Percentiles rank a stretch among this genome's conserved stretches.
phyloP scores from a whole-genome alignment of 2,329 filamentous ascomycete genomes.

The Microdochium paspali region DNA sequence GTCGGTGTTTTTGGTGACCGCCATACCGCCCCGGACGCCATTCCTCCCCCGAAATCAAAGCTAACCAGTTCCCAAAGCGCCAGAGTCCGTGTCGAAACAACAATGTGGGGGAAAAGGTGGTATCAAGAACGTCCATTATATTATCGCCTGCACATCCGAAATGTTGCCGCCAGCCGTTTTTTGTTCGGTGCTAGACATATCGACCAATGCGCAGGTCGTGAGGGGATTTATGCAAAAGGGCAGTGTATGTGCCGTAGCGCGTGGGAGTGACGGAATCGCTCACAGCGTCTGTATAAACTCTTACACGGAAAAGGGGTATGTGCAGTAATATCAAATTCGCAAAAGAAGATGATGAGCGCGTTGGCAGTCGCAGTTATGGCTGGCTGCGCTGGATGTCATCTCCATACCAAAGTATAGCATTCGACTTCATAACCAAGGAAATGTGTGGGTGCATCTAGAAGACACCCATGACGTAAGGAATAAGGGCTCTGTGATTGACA shows the following conservation, averaged over 20 bases:
- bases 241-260: background rate
- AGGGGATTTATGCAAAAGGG: background rate
- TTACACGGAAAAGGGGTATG: background rate
- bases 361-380: background rate
- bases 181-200: background rate
- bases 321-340: background rate
- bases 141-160: background rate
- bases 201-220: background rate
- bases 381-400: background rate
- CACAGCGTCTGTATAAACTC: background rate
- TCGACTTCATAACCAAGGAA: background rate
- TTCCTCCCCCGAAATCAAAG: background rate
- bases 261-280: background rate
- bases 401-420: background rate
- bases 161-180: background rate
- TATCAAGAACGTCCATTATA: conserved; percentile 3
- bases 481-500: conserved; percentile 28
- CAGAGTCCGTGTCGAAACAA: background rate
- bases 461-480: conserved; percentile 42
- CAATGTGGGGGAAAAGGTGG: background rate
- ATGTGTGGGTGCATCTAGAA: conserved; percentile 21
- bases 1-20: background rate
- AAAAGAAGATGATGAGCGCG: background rate
- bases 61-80: background rate
- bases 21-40: background rate